phyloP scores from a whole-genome alignment of 805 yeast genomes.

The Lachancea waltii region DNA sequence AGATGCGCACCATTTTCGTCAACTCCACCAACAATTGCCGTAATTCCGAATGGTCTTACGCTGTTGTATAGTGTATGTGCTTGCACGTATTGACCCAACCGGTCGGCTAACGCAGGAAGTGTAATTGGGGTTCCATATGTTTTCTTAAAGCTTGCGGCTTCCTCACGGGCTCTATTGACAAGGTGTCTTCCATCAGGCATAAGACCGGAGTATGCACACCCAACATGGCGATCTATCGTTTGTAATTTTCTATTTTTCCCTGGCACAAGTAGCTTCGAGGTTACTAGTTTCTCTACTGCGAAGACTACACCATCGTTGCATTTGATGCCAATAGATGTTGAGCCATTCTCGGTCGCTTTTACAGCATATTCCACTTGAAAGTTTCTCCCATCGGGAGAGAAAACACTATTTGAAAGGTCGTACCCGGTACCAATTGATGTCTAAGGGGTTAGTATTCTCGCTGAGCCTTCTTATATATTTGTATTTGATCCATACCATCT shows the following conservation, averaged over 20 bases:
- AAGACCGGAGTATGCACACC: constrained; percentile 91
- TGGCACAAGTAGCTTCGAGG: constrained; percentile 83
- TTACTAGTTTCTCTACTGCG: constrained; percentile 90
- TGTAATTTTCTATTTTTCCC: constrained; percentile 87
- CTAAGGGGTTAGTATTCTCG: constrained; percentile 23
- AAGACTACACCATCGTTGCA: constrained; percentile 92
- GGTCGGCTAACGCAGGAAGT: constrained; percentile 74
- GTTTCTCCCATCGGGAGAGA: constrained; percentile 81
- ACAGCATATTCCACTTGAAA: constrained; percentile 98
- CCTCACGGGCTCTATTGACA: constrained; percentile 88
- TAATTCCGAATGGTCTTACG: constrained; percentile 95
- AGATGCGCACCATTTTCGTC: constrained; percentile 87
- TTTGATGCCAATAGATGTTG: constrained; percentile 89
- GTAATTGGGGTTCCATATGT: constrained; percentile 72
- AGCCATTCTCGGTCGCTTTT: constrained; percentile 96
- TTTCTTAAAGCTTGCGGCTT: constrained; percentile 71
- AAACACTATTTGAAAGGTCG: constrained; percentile 95
- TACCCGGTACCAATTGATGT: constrained; percentile 98
- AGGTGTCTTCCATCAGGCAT: constrained; percentile 95
- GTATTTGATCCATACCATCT: background rate
- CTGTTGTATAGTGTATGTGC: constrained; percentile 94
- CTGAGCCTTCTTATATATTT: background rate
- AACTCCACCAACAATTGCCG: constrained; percentile 88
- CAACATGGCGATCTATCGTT: constrained; percentile 87
- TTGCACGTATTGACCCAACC: constrained; percentile 87